phyloP scores from a whole-genome alignment of 495 filamentous ascomycete genomes.

The Neurospora africana region DNA sequence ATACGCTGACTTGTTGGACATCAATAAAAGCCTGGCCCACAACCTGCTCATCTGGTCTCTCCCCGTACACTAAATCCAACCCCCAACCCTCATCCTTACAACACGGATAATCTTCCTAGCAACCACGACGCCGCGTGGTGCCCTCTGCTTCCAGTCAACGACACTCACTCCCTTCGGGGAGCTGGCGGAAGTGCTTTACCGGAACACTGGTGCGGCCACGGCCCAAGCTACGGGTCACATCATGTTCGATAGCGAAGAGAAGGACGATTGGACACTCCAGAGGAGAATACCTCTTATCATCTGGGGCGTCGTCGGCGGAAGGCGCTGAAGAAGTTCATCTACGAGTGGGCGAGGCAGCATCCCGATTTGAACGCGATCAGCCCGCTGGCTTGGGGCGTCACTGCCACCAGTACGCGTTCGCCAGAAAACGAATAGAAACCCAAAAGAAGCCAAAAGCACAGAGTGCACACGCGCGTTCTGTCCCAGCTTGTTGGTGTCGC shows the following conservation, averaged over 20 bases:
- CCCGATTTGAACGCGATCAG: slow-evolving; percentile 41
- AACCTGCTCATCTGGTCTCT: background rate
- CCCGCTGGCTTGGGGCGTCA: background rate
- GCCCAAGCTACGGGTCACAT: slow-evolving; percentile 19
- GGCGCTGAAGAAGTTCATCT: slow-evolving; percentile 67
- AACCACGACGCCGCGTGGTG: background rate
- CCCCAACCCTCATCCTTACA: background rate
- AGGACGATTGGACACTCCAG: background rate
- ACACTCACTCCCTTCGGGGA: background rate
- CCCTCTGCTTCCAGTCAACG: background rate
- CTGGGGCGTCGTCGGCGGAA: slow-evolving; percentile 46
- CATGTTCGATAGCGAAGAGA: slow-evolving; percentile 16
- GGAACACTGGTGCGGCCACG: background rate
- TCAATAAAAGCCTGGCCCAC: background rate
- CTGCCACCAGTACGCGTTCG: background rate
- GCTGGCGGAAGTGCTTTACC: background rate
- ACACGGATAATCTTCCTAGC: background rate
- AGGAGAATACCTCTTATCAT: background rate
- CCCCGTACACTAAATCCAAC: background rate
- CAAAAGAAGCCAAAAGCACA: too few species aligned
- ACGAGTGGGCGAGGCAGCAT: slow-evolving; percentile 75
- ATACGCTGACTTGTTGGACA: background rate
- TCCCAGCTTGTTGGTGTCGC: slow-evolving; percentile 48
- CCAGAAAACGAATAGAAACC: too few species aligned
- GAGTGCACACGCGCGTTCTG: slow-evolving; percentile 49